A percentile compares a stretch with the other conserved stretches of the same genome.
These are phyloP conservation scores for Gautieria morchelliformis DNA, from an alignment of 768 basidiomycete genomes.

Conservation along the genomic window DNA sequence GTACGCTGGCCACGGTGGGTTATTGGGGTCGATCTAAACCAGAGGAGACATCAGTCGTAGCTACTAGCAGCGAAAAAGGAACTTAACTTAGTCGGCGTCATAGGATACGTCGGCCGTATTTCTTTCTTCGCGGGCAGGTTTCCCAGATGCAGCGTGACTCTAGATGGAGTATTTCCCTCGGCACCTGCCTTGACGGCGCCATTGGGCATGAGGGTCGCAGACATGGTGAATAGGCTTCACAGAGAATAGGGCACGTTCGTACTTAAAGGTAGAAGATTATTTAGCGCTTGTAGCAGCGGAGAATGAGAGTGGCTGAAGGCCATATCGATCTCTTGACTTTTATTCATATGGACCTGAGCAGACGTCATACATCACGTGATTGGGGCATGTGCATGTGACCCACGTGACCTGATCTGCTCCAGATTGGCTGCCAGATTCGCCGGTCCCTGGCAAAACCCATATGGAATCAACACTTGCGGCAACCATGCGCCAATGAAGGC, in stretches of 20 bases:
- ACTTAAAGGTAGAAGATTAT: too few species aligned
- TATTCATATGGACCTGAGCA: too few species aligned
- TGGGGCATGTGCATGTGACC: too few species aligned
- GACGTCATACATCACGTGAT: too few species aligned
- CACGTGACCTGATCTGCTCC: too few species aligned
- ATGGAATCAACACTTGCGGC: too few species aligned
- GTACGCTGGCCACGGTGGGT: constrained; percentile 43
- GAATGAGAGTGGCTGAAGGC: too few species aligned
- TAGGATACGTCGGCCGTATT: constrained; percentile 64
- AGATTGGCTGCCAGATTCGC: too few species aligned
- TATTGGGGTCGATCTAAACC: constrained; percentile 5
- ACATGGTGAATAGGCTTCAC: neutral
- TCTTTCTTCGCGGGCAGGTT: constrained; percentile 67
- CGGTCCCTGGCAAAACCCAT: too few species aligned
- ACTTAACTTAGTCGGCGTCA: constrained; percentile 50
- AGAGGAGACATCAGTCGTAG: neutral
- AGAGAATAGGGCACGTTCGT: neutral
- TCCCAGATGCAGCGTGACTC: constrained; percentile 63
- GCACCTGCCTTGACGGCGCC: neutral
- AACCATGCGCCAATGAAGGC: too few species aligned
- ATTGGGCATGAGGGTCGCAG: neutral
- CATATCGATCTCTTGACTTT: too few species aligned
- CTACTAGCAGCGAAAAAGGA: neutral
- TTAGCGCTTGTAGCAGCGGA: too few species aligned
- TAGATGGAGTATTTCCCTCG: constrained; percentile 9